These are phyloP conservation scores for Cicer cuneatum DNA, from an alignment of 306 rosid genomes.

Conservation along the genomic window DNA sequence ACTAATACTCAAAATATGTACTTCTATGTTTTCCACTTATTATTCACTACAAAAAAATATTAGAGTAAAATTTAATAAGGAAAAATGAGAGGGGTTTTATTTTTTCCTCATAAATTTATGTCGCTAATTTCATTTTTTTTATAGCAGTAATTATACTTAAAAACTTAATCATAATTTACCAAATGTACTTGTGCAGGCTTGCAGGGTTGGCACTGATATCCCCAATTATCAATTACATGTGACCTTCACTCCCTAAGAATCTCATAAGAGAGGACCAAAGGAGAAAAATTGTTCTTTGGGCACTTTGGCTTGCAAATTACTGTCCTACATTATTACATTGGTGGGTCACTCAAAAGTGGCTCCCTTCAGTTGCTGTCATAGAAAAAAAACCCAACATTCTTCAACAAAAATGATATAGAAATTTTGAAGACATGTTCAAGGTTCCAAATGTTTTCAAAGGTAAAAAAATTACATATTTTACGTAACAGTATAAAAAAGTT, in stretches of 20 bases:
- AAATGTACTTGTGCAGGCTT: constrained; percentile 59
- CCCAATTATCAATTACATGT: constrained; percentile 74
- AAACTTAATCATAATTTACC: constrained; percentile 1
- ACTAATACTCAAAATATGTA: constrained; percentile 12
- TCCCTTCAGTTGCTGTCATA: constrained; percentile 77
- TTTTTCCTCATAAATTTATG: too few relatives aligned
- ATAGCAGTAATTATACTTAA: background rate
- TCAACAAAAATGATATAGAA: constrained; percentile 73
- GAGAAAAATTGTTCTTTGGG: constrained; percentile 57
- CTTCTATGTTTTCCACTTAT: background rate
- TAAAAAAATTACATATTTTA: constrained; percentile 28
- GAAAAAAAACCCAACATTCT: constrained; percentile 70
- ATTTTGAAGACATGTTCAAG: constrained; percentile 66
- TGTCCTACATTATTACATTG: constrained; percentile 70
- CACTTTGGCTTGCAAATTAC: constrained; percentile 63
- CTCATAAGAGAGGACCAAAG: constrained; percentile 75
- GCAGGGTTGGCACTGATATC: constrained; percentile 78
- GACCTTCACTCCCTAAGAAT: constrained; percentile 80
- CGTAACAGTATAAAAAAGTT: background rate
- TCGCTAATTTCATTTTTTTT: too few relatives aligned
- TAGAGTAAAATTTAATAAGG: too few relatives aligned
- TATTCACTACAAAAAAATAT: too few relatives aligned
- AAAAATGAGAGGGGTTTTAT: too few relatives aligned
- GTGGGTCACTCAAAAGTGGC: constrained; percentile 88
- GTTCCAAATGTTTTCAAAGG: constrained; percentile 87